phyloP scores from a whole-genome alignment of 768 basidiomycete genomes.

The Suillus fuscotomentosus region DNA sequence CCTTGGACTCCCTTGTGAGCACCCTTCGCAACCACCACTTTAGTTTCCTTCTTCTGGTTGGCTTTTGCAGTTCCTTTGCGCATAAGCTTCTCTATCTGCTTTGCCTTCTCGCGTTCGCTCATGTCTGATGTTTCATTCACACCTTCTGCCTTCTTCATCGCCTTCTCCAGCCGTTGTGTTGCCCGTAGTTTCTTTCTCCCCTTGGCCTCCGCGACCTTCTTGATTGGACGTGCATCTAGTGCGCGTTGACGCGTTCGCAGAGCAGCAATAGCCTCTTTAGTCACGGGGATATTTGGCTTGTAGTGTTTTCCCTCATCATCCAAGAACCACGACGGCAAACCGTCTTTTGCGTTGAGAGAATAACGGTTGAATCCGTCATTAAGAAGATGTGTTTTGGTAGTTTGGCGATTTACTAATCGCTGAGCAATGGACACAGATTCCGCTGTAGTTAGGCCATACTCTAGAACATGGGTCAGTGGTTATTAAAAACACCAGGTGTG shows the following conservation, averaged over 20 bases:
- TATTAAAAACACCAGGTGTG: not conserved
- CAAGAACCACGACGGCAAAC: slow-evolving; percentile 92
- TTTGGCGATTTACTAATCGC: slow-evolving; percentile 86
- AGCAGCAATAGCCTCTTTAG: slow-evolving; percentile 88
- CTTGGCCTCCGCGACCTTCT: slow-evolving; percentile 98
- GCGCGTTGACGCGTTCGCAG: slow-evolving; percentile 90
- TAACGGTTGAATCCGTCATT: slow-evolving; percentile 96
- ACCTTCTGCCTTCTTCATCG: slow-evolving; percentile 94
- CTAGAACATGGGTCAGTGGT: slow-evolving; percentile 38
- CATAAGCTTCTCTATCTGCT: slow-evolving; percentile 91
- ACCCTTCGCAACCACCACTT: slow-evolving; percentile 91
- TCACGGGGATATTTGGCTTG: slow-evolving; percentile 93
- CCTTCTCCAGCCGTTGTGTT: slow-evolving; percentile 80
- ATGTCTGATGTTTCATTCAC: slow-evolving; percentile 86
- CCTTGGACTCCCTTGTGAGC: slow-evolving; percentile 88
- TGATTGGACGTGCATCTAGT: slow-evolving; percentile 95
- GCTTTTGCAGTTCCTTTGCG: slow-evolving; percentile 69
- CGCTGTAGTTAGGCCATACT: slow-evolving; percentile 77
- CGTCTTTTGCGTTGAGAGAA: slow-evolving; percentile 89
- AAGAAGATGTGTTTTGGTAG: slow-evolving; percentile 83
- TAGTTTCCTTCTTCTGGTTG: slow-evolving; percentile 70
- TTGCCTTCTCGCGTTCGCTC: slow-evolving; percentile 93
- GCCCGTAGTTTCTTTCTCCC: slow-evolving; percentile 95
- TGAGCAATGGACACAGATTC: slow-evolving; percentile 93
- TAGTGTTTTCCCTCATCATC: slow-evolving; percentile 94